Conservation (phyloP, 2,329 filamentous ascomycete species). For the Chrysoporthe puriensis region DNA sequence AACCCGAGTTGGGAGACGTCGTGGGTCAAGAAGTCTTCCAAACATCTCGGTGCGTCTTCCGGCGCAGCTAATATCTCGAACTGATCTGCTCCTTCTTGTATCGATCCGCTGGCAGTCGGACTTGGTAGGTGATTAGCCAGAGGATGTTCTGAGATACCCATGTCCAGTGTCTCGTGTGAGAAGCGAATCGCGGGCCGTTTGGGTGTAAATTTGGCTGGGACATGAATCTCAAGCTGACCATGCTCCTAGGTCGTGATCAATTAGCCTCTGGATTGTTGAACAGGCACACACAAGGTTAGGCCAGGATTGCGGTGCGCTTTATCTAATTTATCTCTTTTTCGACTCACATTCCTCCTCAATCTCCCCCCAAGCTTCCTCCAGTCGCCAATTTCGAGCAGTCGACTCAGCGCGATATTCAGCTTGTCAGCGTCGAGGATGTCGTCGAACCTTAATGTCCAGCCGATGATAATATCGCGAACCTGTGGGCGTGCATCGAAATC, state of each 20-base stretch:
- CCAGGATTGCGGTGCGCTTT: no score
- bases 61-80: constrained; percentile 35
- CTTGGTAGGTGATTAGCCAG: constrained; percentile 43
- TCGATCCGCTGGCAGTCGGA: constrained; percentile 35
- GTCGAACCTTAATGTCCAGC: constrained; percentile 43
- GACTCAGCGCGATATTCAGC: constrained; percentile 40
- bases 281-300: background rate
- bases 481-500: constrained; percentile 37
- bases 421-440: constrained; percentile 47
- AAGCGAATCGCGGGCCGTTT: constrained; percentile 45
- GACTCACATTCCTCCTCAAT: constrained; percentile 43
- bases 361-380: constrained; percentile 53
- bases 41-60: constrained; percentile 34
- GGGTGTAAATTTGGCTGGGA: constrained; percentile 37
- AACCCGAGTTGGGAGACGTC: constrained; percentile 52
- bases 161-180: constrained; percentile 41
- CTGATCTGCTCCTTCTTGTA: constrained; percentile 35
- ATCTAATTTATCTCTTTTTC: no score
- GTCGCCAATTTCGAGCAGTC: constrained; percentile 44
- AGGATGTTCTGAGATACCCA: constrained; percentile 46
- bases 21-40: constrained; percentile 45
- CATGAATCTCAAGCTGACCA: constrained; percentile 39
- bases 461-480: constrained; percentile 35
- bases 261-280: background rate
- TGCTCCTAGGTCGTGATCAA: constrained; percentile 19